A percentile compares a stretch with the other conserved stretches of the same genome.
Conservation (phyloP, 2,329 filamentous ascomycete genomes). For the Paramyrothecium sp. region DNA sequence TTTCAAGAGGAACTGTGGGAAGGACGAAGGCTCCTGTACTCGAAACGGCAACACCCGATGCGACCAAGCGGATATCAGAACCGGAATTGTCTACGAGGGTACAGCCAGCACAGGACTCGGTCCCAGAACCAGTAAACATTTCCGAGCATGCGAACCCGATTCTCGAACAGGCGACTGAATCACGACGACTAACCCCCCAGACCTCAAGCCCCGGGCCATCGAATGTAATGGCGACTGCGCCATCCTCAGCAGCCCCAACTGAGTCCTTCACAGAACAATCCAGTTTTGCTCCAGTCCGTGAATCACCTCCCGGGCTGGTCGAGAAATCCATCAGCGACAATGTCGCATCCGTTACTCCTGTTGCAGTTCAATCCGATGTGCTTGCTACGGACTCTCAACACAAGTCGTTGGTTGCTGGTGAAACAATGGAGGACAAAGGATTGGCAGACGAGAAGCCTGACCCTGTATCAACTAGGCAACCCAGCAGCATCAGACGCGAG, state of each 20-base stretch:
- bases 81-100: not conserved
- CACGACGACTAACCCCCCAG: no score
- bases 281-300: no score
- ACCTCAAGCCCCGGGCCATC: no score
- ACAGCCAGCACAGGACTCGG: not conserved
- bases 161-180: no score
- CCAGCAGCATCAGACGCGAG: conserved; percentile 15
- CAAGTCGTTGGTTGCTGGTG: not conserved
- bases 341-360: no score
- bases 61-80: conserved; percentile 23
- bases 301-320: no score
- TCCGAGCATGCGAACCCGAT: no score
- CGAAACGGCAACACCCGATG: conserved; percentile 18
- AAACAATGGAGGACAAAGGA: not conserved
- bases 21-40: conserved; percentile 49
- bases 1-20: conserved; percentile 52
- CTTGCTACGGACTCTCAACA: not conserved
- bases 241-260: no score
- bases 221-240: no score
- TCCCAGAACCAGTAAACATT: not conserved
- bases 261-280: no score
- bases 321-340: no score
- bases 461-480: conserved; percentile 7
- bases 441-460: conserved; percentile 13
- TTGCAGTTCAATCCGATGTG: no score